Percentiles rank a stretch among this genome's conserved stretches.
These are phyloP conservation scores for Microbotryum lychnidis-dioicae DNA, from an alignment of 1,284 basidiomycete species.

Conservation along the genomic window DNA sequence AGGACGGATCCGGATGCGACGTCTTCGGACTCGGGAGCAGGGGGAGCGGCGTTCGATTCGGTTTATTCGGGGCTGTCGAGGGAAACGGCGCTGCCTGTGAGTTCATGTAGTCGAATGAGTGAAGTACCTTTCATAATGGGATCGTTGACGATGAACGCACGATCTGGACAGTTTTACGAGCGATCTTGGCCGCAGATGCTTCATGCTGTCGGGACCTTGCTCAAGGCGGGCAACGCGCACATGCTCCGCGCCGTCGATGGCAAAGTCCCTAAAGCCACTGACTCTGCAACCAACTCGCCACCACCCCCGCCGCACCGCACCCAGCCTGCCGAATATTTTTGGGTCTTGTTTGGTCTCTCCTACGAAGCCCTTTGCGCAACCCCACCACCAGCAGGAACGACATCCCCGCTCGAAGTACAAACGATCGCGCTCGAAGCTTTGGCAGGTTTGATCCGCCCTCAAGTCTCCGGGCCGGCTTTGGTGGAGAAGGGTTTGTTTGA, in stretches of 20 bases:
- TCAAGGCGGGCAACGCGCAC: conserved; percentile 61
- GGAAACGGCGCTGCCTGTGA: conserved; percentile 78
- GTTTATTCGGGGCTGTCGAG: conserved; percentile 79
- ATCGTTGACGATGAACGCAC: too few relatives aligned
- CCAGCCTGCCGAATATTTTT: conserved; percentile 77
- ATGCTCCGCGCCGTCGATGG: conserved; percentile 77
- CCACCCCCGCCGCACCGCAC: conserved; percentile 7
- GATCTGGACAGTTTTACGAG: conserved; percentile 62
- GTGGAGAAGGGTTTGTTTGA: conserved; percentile 75
- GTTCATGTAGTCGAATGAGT: too few relatives aligned
- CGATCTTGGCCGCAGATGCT: conserved; percentile 75
- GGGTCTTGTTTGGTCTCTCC: conserved; percentile 81
- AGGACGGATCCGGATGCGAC: conserved; percentile 78
- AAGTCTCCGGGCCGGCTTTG: conserved; percentile 71
- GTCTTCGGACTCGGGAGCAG: conserved; percentile 48
- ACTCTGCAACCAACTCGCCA: conserved; percentile 20
- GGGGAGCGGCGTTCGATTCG: conserved; percentile 52
- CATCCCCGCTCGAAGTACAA: conserved; percentile 37
- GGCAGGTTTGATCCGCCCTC: conserved; percentile 64
- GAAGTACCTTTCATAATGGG: too few relatives aligned
- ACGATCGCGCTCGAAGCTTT: conserved; percentile 68
- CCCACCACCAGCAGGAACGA: conserved; percentile 46
- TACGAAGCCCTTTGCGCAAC: conserved; percentile 77
- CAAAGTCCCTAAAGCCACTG: conserved; percentile 42
- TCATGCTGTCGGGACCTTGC: conserved; percentile 73